Evolutionary conservation across 208 protist genomes (phyloP), one percentile per base, ranked within the genome.

Genomic region (Crithidia expoeki): DNA sequence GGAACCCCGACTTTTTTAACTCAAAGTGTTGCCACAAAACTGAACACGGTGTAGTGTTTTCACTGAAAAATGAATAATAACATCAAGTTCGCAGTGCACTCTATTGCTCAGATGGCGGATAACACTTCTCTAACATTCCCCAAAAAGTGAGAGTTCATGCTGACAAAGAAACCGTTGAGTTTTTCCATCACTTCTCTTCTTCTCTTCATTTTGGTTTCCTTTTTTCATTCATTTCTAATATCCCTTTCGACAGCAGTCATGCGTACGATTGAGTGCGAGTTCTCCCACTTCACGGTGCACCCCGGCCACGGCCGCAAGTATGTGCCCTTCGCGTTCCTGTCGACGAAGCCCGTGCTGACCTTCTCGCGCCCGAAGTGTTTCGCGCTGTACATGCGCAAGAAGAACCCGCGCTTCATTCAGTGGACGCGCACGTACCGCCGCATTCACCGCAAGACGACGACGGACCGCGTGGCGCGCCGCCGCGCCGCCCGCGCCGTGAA

Each of bases 401-500:
- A 96, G 91, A 97, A 97, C 89, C 92, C 94, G 60, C 90, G 92
- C 71, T 95, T 94, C 81, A 64, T 97, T 64, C 80, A 82, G 71
- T 97, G 94, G 94, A 97, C 94, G 76, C 88, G 90, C 82, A 93
- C 92, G 72, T 97, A 96, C 92, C 92, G 94, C 76, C 88, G 91
- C 73, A 91, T 96, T 55, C 86, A 96, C 87, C 93, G 92, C 88
- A 97, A 97, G 90, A 92, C 83, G 72, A 87, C 85, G 57, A 89
- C 86, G 21, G 88, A 94, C 85, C 87, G 88, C 83, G 88, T 93
- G 33, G 72, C 68, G 53, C 89, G 88, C 80, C 89, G 90, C 80
- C 89, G 89, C 69, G 83, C 89, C 61, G 88, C 88, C 52, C 85
- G 86, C 74, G 73, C 89, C 60, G 84, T 93, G 74, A 79, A 67